Base-by-base conservation (phyloP, 2,329 filamentous ascomycete species). In the Exophiala alcalophila region DNA sequence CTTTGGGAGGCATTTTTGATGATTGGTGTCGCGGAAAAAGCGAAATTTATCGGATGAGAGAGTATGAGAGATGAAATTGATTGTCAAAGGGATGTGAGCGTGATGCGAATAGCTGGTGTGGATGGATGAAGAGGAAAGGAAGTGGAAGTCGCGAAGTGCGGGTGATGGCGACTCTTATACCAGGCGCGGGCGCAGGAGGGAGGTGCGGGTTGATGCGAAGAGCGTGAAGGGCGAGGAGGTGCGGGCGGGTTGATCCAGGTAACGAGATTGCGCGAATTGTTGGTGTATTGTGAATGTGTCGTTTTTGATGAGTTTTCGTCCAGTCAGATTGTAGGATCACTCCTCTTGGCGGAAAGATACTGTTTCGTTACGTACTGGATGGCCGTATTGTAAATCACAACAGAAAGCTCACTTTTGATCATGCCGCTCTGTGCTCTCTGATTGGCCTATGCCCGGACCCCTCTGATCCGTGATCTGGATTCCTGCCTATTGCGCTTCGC, bases 1-100 rank as follows among this genome's bases (percentile, higher is more conserved):
- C 84, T 80, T 97, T 97, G 68, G 92, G 91, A 77, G 92, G 81
- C 92, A 97, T 97, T 85, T 84, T 83, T 68, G 63, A 59, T 63
- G 56, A 54, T 42, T 52, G 59, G 58, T 55, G 57, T 58, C 60
- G 60, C 61, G 59, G 24, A 54, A 53, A 46, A 51, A 23, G 41
- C 24, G 40, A 44, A 31, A 36, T 36, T 44, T 15, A 31, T 33
- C 44, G 50, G 38, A 48, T 30, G 55, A 53, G 47, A 54, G 49
- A 51, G 51, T 40, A 57, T 55, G 57, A 52, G 49, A 45, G 38
- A 33, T 48, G 46, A 30, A 55, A 36, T 42, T 38, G 47, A 55
- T 56, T 50, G 54, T 47, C 44, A 47, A 50, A 24, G 42, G 40
- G 51, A 55, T 31, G 29, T 45, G 34, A 44, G 42, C 53, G 50